These are phyloP conservation scores for Blastocladiella britannica DNA, from an alignment of 192 early-diverging fungal species.

Conservation along the genomic window DNA sequence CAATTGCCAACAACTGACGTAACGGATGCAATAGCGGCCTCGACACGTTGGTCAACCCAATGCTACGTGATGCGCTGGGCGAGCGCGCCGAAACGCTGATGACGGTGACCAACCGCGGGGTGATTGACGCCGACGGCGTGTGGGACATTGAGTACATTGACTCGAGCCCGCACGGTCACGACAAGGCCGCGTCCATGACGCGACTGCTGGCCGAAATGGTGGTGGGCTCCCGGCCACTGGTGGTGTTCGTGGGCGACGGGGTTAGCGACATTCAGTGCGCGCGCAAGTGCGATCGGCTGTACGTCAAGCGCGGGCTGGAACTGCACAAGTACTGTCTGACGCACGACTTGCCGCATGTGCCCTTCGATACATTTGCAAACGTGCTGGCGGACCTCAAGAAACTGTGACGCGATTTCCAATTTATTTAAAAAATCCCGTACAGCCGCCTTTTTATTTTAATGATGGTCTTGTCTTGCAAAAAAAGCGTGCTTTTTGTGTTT, in stretches of 20 bases:
- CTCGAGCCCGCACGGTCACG: too few species aligned
- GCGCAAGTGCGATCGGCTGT: slow-evolving; percentile 26
- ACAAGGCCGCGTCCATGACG: slow-evolving; percentile 9
- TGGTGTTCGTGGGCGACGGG: slow-evolving; percentile 35
- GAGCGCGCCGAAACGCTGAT: neutral
- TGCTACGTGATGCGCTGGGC: neutral
- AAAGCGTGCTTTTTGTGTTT: too few species aligned
- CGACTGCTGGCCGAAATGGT: neutral
- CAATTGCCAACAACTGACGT: neutral
- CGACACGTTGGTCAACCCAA: neutral
- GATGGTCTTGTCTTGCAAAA: too few species aligned
- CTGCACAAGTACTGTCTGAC: slow-evolving; percentile 22
- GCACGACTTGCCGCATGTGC: slow-evolving; percentile 11
- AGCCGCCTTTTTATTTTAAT: too few species aligned
- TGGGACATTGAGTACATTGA: neutral
- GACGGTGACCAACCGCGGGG: neutral
- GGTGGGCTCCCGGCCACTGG: neutral
- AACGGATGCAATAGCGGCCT: neutral
- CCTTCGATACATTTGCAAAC: slow-evolving; percentile 12
- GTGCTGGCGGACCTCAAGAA: too few species aligned
- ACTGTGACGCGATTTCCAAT: too few species aligned
- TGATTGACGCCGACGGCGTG: neutral
- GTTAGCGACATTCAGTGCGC: slow-evolving; percentile 30
- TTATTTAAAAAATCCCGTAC: too few species aligned
- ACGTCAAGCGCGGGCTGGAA: slow-evolving; percentile 27